Conservation (phyloP, 148 eudicot genomes). For the Spergularia marina region DNA sequence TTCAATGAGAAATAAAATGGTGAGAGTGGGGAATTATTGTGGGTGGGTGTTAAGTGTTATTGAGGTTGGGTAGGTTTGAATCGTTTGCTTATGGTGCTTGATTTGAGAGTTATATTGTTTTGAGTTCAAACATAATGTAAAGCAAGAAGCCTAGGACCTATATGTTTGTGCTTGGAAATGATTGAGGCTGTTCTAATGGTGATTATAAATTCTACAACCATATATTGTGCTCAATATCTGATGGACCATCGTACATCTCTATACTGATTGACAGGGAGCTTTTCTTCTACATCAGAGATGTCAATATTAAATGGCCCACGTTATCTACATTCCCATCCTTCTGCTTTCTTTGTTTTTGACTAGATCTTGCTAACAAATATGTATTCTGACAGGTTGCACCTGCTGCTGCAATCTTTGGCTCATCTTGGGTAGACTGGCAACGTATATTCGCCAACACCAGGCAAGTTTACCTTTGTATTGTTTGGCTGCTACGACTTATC, state of each 20-base stretch:
- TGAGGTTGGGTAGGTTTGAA: too few relatives aligned
- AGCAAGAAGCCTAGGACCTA: neutral
- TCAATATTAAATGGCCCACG: neutral
- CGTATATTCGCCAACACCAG: conserved; percentile 70
- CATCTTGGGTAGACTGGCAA: conserved; percentile 84
- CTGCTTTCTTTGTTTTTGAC: neutral
- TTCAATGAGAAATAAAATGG: too few relatives aligned
- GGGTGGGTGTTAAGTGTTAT: too few relatives aligned
- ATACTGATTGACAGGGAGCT: too few relatives aligned
- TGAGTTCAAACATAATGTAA: neutral
- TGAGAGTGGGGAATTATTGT: too few relatives aligned
- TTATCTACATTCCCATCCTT: neutral
- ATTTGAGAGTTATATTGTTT: neutral
- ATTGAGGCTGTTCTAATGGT: too few relatives aligned
- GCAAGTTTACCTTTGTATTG: conserved; percentile 35
- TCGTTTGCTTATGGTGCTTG: neutral
- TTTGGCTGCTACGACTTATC: neutral
- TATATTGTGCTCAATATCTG: too few relatives aligned
- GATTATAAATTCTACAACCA: too few relatives aligned
- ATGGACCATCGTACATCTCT: too few relatives aligned
- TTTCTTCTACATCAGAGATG: neutral
- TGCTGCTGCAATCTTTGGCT: conserved; percentile 85
- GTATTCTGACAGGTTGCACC: conserved; percentile 60
- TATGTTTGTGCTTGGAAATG: neutral
- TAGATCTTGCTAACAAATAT: conserved; percentile 5